Base-by-base conservation (phyloP, 164 flowering plant species). In the Vitis riparia region DNA sequence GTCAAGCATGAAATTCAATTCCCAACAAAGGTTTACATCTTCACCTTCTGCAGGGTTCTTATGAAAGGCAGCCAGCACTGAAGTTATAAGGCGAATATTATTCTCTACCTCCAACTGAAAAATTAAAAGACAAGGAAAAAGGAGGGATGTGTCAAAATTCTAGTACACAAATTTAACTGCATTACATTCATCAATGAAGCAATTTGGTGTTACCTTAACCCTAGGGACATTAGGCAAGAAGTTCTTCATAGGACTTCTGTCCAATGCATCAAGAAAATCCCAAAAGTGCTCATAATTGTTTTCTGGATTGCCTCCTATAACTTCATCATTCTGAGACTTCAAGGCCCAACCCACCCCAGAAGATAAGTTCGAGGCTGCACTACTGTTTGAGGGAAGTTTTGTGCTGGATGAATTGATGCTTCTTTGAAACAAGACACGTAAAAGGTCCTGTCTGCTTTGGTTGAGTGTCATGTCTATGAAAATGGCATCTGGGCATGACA, bases 361-460 rank as follows among this genome's bases (percentile, higher is more conserved):
- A 37, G 44, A 3, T 37, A 6, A 37, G 44, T 37, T 37, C 7
- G 44, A 37, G 44, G 7, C 5, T 2, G 6, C 44, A 0, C 44
- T 37, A 37, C 44, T 37, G 44, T 37, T 37, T 3, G 44, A 37
- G 44, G 44, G 44, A 37, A 37, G 44, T 37, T 37, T 37, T 37
- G 5, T 37, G 7, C 44, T 37, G 44, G 7, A 16, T 27, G 37
- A 10, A 48, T 10, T 29, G 47, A 12, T 72, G 60, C 44, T 37
- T 37, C 79, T 73, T 2, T 84, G 87, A 70, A 88, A 89, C 53
- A 91, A 53, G 7, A 68, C 29, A 53, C 48, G 37, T 17, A 89
- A n/a, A 12, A 84, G 65, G 37, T 83, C 86, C 57, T 87, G 82
- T 68, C 67, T 83, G 63, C 77, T 27, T 32, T 63, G 73, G 27